These are phyloP conservation scores for Fusarium algeriense DNA, from an alignment of 2,329 filamentous ascomycete species.

Conservation along the genomic window DNA sequence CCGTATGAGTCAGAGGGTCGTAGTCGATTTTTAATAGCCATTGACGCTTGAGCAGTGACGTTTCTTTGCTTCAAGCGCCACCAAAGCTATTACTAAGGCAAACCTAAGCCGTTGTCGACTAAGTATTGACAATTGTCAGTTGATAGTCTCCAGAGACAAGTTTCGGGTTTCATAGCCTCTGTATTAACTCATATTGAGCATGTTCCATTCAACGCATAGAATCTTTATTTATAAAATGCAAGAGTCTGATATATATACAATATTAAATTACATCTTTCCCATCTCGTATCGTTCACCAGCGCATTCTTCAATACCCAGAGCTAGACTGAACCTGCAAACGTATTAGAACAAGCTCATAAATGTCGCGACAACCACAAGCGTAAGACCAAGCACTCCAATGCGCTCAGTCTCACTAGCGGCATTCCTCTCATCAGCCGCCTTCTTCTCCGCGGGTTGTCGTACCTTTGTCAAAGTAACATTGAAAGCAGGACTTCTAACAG, in stretches of 20 bases:
- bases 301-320: neutral
- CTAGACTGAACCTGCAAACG: constrained; percentile 14
- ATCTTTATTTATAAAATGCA: accelerated
- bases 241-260: neutral
- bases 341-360: constrained; percentile 43
- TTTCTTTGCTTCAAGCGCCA: no score
- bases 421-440: neutral
- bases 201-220: no score
- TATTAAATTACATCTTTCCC: neutral
- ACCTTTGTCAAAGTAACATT: constrained; percentile 48
- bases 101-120: no score
- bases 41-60: neutral
- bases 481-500: constrained; percentile 45
- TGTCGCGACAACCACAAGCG: constrained; percentile 1
- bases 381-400: constrained; percentile 7
- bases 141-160: no score
- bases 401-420: constrained; percentile 8
- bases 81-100: no score
- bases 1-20: neutral
- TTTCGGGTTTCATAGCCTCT: no score
- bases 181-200: neutral
- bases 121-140: no score
- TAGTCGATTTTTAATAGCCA: no score
- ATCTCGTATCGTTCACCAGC: accelerated
- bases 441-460: constrained; percentile 38